Evolutionary conservation across 1,284 basidiomycete species (phyloP), one percentile per base, ranked within the genome.

Genomic region (Melampsora larici-populina): DNA sequence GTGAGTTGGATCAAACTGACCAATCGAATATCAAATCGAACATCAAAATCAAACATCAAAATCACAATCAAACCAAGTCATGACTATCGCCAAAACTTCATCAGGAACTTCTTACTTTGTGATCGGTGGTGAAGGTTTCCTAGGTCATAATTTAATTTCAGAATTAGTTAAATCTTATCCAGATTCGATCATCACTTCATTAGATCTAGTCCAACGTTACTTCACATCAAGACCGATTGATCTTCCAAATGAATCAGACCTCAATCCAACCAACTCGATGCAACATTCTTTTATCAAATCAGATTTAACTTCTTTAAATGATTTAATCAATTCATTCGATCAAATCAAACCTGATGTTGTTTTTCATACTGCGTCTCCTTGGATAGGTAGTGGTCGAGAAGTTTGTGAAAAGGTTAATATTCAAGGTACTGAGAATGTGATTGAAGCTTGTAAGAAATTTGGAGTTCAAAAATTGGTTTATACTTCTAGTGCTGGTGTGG

Each of bases 371-470:
- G 96, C 95, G 24, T 97, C 95, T 6, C 96, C 96, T 0, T 82
- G 83, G 4, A 89, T 89, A 9, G 91, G 89, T 33, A 85, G 91
- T 67, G 82, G 90, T 86, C 79, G 88, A 2, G 89, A 90, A 1
- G 84, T 98, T 24, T 97, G 93, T 86, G 90, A 90, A 85, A 92
- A 91, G 84, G 96, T 99, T 82, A 99, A 99, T 83, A 93, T 99
- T 7, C 89, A 91, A 43, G 97, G 97, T 24, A 97, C 96, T 0
- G 88, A 89, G 80, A 90, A 91, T 13, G 88, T 98, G 66, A 91
- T 99, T 82, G 88, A 90, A 24, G 92, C 92, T 17, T 91, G 91
- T 29, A 85, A 90, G 15, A 87, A 90, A 36, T 87, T 88, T 55
- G 88, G 88, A 21, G 90, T 98, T 9, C 87, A 87, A 24, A 95